Evolutionary conservation across 2,329 filamentous ascomycete species (phyloP).

Genomic region (Colletotrichum sp.): DNA sequence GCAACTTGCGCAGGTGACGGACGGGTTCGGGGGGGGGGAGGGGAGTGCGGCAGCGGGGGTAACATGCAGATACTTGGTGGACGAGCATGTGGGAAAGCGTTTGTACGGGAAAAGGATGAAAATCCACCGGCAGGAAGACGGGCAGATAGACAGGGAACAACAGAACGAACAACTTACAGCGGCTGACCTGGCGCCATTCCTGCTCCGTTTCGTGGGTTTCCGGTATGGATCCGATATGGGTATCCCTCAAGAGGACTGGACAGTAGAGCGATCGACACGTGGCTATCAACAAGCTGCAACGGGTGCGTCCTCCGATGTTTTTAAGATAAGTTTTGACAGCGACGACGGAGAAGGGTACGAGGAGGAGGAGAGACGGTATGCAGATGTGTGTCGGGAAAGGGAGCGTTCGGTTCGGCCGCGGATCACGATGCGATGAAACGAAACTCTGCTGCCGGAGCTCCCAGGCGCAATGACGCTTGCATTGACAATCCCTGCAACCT

Average conservation of each 20-base stretch:
- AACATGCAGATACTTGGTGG: not conserved
- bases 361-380: not conserved
- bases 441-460: constrained; percentile 13
- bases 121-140: not conserved
- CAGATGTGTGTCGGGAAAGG: not conserved
- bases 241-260: not conserved
- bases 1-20: constrained; percentile 4
- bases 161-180: constrained; percentile 9
- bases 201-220: not conserved
- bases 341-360: not conserved
- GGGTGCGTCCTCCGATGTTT: not conserved
- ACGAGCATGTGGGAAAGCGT: not conserved
- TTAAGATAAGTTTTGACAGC: constrained; percentile 7
- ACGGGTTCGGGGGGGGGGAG: not conserved
- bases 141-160: not conserved
- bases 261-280: not conserved
- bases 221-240: not conserved
- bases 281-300: not conserved
- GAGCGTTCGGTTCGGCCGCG: not conserved
- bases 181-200: constrained; percentile 16
- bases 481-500: constrained; percentile 9
- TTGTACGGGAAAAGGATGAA: not conserved
- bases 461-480: constrained; percentile 19
- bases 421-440: constrained; percentile 21
- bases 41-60: not conserved